Conservation (phyloP, 2,329 filamentous ascomycete species). For the Mycosphaerella sp. region DNA sequence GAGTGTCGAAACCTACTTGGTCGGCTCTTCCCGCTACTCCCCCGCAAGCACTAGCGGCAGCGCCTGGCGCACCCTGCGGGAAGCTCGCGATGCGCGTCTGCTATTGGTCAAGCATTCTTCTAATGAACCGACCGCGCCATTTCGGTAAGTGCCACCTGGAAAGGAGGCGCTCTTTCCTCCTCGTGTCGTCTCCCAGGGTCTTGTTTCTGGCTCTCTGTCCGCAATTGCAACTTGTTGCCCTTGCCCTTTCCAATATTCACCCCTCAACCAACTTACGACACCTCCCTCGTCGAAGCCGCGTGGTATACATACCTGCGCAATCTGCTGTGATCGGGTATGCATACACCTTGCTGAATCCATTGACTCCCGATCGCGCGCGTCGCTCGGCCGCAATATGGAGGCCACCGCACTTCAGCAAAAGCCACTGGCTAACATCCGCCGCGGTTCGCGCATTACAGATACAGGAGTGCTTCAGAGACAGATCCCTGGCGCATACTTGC, state of each 20-base stretch:
- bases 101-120: slow-evolving; percentile 9
- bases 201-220: neutral
- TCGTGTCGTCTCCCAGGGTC: slow-evolving; percentile 1
- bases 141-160: slow-evolving; percentile 20
- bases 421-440: slow-evolving; percentile 8
- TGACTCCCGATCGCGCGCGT: slow-evolving; percentile 3
- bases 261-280: neutral
- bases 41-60: slow-evolving; percentile 11
- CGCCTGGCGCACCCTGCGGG: slow-evolving; percentile 2
- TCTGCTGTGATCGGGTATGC: neutral
- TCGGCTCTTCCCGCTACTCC: slow-evolving; percentile 6
- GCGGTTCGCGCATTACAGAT: slow-evolving; percentile 1
- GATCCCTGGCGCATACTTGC: slow-evolving; percentile 10
- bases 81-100: neutral
- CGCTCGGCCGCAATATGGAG: neutral
- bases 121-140: slow-evolving; percentile 9
- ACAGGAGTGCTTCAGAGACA: slow-evolving; percentile 6
- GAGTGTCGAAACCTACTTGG: neutral
- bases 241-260: neutral
- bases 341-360: neutral
- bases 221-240: slow-evolving; percentile 11
- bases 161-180: slow-evolving; percentile 14
- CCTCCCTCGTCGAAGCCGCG: neutral
- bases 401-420: slow-evolving; percentile 1
- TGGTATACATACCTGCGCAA: neutral